Percentiles rank a stretch among this genome's conserved stretches.
phyloP scores from a whole-genome alignment of 306 rosid genomes.

The Vigna unguiculata region DNA sequence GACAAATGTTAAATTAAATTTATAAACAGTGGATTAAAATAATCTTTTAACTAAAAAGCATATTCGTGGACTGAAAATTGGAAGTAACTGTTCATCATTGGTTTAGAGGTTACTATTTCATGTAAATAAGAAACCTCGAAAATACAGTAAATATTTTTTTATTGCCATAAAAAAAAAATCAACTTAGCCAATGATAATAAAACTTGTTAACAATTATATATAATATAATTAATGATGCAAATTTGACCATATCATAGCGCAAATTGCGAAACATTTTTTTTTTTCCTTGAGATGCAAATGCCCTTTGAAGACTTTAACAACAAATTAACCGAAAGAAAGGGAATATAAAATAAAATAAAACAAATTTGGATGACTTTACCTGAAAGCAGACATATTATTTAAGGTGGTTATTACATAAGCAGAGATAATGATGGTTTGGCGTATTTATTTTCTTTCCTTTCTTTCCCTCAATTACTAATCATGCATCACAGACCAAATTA shows the following conservation, averaged over 20 bases:
- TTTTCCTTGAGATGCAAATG: slow-evolving; percentile 34
- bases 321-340: slow-evolving; percentile 13
- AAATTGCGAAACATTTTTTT: slow-evolving; percentile 32
- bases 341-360: slow-evolving; percentile 12
- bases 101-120: too few species aligned
- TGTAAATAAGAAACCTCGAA: too few species aligned
- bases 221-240: neutral
- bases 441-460: neutral
- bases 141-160: too few species aligned
- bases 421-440: slow-evolving; percentile 37
- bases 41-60: too few species aligned
- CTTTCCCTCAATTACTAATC: neutral
- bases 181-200: neutral
- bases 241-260: slow-evolving; percentile 32
- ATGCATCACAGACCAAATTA: slow-evolving; percentile 16
- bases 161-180: too few species aligned
- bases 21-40: too few species aligned
- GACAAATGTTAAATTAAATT: too few species aligned
- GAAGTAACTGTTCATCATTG: too few species aligned
- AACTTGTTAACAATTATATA: neutral
- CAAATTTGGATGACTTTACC: slow-evolving; percentile 32
- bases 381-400: slow-evolving; percentile 35
- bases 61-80: too few species aligned
- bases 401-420: slow-evolving; percentile 44
- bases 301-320: slow-evolving; percentile 41